Base-by-base conservation (phyloP, 345 rosid species). In the Cochlearia excelsa region DNA sequence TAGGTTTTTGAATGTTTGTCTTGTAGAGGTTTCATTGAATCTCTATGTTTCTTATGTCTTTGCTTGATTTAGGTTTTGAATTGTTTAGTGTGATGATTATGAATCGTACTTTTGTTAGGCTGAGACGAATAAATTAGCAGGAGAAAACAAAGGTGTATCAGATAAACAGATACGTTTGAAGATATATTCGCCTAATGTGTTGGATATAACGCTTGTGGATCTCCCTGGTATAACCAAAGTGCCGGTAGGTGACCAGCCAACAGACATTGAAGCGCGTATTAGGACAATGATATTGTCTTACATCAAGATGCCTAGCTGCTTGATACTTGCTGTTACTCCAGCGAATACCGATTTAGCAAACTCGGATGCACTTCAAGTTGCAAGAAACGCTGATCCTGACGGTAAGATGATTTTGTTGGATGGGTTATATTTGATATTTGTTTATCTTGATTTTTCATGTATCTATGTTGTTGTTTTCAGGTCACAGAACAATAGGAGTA, bases 341-440 rank as follows among this genome's bases (percentile, higher is more conserved):
- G 88, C 86, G 1, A 85, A 82, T 76, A 70, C 92, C 1, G 92
- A 85, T 81, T 76, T 85, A 70, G 84, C 86, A 7, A 85, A 76
- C 57, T 85, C 92, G 3, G 92, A 85, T 79, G 92, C 92, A 5
- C 82, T 85, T 59, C 86, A 85, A 51, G 76, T 85, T 52, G 88
- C 92, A 28, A 63, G 67, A 72, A 69, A 47, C 30, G 92, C 80
- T 11, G 88, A 85, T 71, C 92, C 92, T 53, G 64, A 57, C 44
- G 88, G 91, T 82, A 60, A 4, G 27, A 5, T 41, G 4, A 27
- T 54, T 30, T 28, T 16, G 2, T 56, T 26, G 46, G 3, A 43
- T 54, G 41, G 5, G 5, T 8, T 27, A 10, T 57, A 10, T 51
- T 33, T 44, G 44, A 49, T 23, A 7, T 16, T 43, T 34, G 46